These are phyloP conservation scores for Priceomyces carsonii DNA, from an alignment of 805 yeast species.

Conservation along the genomic window DNA sequence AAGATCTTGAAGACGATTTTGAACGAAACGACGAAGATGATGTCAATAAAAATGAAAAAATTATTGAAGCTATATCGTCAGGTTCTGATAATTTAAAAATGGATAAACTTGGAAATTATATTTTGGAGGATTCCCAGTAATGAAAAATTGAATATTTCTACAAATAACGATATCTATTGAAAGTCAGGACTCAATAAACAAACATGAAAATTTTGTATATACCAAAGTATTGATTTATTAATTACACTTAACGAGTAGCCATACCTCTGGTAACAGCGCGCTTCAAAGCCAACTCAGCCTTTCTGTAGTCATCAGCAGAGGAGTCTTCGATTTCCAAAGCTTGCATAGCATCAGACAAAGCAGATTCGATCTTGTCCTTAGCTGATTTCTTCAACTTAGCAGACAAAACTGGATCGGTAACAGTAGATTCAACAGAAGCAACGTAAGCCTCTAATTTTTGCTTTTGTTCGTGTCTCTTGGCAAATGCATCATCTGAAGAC, in stretches of 20 bases:
- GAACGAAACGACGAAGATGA: conserved; percentile 40
- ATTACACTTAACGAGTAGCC: conserved; percentile 81
- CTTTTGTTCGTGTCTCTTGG: conserved; percentile 99
- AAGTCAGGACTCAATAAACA: conserved; percentile 14
- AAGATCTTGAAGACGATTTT: conserved; percentile 31
- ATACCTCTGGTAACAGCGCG: conserved; percentile 99
- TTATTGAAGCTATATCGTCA: conserved; percentile 65
- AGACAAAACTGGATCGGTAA: conserved; percentile 97
- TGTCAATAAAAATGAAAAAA: conserved; percentile 48
- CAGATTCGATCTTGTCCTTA: conserved; percentile 95
- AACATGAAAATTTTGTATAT: conserved; percentile 14
- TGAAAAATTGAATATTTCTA: conserved; percentile 5
- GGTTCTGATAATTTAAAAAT: conserved; percentile 70
- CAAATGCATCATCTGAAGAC: conserved; percentile 98
- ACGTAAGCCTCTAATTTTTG: conserved; percentile 99
- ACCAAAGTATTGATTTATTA: conserved; percentile 12
- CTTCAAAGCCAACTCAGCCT: conserved; percentile 98
- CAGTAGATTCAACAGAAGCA: conserved; percentile 90
- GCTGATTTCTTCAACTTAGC: conserved; percentile 97
- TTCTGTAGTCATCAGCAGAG: conserved; percentile 95
- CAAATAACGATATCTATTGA: conserved; percentile 12
- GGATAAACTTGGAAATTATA: conserved; percentile 83
- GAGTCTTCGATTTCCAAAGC: conserved; percentile 97
- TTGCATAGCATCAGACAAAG: conserved; percentile 97
- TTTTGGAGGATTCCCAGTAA: conserved; percentile 48